These are phyloP conservation scores for Salix viminalis DNA, from an alignment of 345 rosid species.

Conservation along the genomic window DNA sequence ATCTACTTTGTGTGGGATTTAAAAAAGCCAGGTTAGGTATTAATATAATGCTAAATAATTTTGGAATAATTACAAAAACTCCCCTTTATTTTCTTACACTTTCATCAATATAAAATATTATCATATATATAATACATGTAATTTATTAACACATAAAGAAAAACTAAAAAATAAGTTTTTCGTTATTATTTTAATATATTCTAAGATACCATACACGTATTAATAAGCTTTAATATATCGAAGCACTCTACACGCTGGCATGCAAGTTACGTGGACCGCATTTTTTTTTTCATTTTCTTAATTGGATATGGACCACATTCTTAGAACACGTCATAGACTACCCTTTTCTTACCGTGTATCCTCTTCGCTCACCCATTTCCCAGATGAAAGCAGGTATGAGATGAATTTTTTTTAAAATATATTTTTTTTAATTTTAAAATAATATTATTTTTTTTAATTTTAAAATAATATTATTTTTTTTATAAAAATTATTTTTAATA, in stretches of 20 bases:
- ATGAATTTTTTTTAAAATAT: too few species aligned
- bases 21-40: not conserved
- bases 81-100: too few species aligned
- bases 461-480: too few species aligned
- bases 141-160: too few species aligned
- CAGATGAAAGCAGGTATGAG: too few species aligned
- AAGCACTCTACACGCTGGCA: constrained; percentile 29
- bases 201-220: not conserved
- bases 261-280: constrained; percentile 17
- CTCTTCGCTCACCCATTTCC: not conserved
- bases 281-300: not conserved
- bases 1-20: not conserved
- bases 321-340: not conserved
- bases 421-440: too few species aligned
- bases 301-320: not conserved
- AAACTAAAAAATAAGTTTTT: too few species aligned
- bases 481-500: too few species aligned
- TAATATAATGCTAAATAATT: not conserved
- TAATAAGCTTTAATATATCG: not conserved
- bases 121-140: too few species aligned
- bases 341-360: not conserved
- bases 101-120: too few species aligned
- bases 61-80: too few species aligned
- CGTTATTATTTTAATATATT: not conserved
- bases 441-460: too few species aligned